Percentiles rank a stretch among this genome's conserved stretches.
Evolutionary conservation across 371 early-diverging fungal genomes (phyloP).

Genomic region (Enteropsectra breve): DNA sequence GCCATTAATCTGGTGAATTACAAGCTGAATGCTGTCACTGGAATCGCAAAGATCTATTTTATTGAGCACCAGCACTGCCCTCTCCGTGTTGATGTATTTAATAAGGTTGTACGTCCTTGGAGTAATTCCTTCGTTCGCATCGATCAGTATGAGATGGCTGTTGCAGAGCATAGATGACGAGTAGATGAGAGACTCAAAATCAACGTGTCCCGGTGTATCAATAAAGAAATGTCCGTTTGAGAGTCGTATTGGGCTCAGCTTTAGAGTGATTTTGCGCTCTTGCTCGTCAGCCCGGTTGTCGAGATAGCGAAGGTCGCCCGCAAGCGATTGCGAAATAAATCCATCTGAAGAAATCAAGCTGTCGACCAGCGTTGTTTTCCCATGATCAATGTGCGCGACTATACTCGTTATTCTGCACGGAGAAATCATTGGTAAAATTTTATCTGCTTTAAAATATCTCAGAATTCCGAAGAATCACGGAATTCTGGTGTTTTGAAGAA

Average conservation of each 20-base stretch:
- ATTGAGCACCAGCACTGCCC: constrained; percentile 84
- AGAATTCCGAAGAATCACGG: too few relatives aligned
- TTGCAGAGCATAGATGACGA: constrained; percentile 87
- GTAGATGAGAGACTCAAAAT: constrained; percentile 89
- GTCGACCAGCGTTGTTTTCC: constrained; percentile 97
- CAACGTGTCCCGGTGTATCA: constrained; percentile 99
- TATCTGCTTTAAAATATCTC: too few relatives aligned
- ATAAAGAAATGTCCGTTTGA: constrained; percentile 63
- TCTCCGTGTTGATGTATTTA: constrained; percentile 65
- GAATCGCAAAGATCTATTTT: constrained; percentile 75
- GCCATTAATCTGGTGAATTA: constrained; percentile 33
- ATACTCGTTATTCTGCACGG: constrained; percentile 61
- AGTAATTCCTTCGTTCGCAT: constrained; percentile 87
- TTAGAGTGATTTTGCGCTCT: constrained; percentile 97
- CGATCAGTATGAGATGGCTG: constrained; percentile 85
- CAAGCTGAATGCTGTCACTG: background rate
- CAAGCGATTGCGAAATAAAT: constrained; percentile 80
- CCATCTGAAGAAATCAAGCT: constrained; percentile 86
- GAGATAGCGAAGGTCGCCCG: constrained; percentile 91
- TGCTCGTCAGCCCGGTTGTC: constrained; percentile 97
- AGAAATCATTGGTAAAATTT: too few relatives aligned
- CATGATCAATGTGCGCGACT: constrained; percentile 93
- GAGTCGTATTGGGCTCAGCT: constrained; percentile 82
- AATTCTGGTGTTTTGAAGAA: too few relatives aligned
- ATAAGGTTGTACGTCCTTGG: constrained; percentile 55